phyloP scores from a whole-genome alignment of 2,329 filamentous ascomycete genomes.

The Neofusicoccum sp. region DNA sequence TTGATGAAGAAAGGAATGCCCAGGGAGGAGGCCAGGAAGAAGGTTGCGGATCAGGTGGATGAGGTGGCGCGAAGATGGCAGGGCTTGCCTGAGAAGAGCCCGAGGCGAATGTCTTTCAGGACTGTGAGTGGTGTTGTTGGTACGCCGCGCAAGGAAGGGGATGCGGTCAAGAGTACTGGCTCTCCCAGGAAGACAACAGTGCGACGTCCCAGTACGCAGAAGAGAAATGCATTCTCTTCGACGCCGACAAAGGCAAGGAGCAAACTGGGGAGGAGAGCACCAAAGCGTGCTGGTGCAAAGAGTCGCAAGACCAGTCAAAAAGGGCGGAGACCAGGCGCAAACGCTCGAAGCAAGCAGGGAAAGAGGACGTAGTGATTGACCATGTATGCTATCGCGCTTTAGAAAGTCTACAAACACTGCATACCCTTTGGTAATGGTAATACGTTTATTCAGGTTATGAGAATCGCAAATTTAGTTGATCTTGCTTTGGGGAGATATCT shows the following conservation, averaged over 20 bases:
- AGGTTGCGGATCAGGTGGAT: slow-evolving; percentile 29
- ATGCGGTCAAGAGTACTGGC: background rate
- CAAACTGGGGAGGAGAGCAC: background rate
- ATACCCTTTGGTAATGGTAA: no score
- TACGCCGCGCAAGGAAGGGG: background rate
- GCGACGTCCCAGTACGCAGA: background rate
- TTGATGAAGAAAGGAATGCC: slow-evolving; percentile 32
- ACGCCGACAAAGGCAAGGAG: background rate
- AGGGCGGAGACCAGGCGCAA: background rate
- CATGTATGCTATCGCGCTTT: no score
- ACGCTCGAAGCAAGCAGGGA: no score
- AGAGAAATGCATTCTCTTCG: background rate
- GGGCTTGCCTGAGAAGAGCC: background rate
- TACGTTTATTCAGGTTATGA: no score
- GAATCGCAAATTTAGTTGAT: no score
- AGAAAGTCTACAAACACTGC: no score
- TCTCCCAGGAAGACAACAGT: background rate
- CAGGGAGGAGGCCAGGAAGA: slow-evolving; percentile 30
- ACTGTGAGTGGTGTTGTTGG: background rate
- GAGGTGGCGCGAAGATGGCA: slow-evolving; percentile 30
- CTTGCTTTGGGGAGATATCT: no score
- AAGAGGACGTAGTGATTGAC: no score
- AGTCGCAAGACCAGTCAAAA: background rate
- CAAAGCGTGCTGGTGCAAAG: background rate
- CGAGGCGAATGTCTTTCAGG: background rate